Base-by-base conservation (phyloP, 441 rosid species). In the Adansonia madagascariensis region DNA sequence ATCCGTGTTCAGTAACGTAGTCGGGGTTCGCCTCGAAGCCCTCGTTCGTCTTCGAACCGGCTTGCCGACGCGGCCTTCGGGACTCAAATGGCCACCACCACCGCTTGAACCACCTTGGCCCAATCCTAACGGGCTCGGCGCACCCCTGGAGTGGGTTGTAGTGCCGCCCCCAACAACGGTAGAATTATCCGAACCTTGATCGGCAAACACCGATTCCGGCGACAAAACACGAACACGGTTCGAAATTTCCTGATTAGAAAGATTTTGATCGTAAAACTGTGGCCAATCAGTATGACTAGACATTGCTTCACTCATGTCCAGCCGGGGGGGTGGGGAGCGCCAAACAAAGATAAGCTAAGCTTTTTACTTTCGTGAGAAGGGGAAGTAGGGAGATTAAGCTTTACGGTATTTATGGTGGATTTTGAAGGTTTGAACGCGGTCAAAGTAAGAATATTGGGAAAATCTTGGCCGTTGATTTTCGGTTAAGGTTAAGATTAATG, bases 21-120 rank as follows among this genome's bases (percentile, higher is more conserved):
- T 95, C 0, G 98, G 98, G 79, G 98, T 91, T 74, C 98, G 84
- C 39, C 98, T 85, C 0, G 98, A 95, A 14, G 96, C 98, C 78
- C 98, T 88, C 1, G 97, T 86, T 65, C 98, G 81, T 66, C 93
- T 85, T 2, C 98, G 91, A 8, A 82, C 73, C 1, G 98, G 94
- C 88, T 90, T 93, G 1, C 90, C 17, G 0, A 92, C 96, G 3
- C 98, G 90, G 10, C 92, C 96, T 24, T 91, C 94, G 0, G 95
- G 89, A 77, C 80, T 88, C 64, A 88, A 53, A 57, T 69, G 84
- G 59, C 59, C 27, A 8, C 44, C 46, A 43, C 43, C 31, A 7
- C 11, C 50, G 11, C 2, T 73, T 6, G 53, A 39, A 9, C 47
- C 17, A 17, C 70, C 55, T 12, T 35, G 64, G 4, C 11, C 76